These are phyloP conservation scores for Glomus cerebriforme DNA, from an alignment of 192 early-diverging fungal genomes.

Conservation along the genomic window DNA sequence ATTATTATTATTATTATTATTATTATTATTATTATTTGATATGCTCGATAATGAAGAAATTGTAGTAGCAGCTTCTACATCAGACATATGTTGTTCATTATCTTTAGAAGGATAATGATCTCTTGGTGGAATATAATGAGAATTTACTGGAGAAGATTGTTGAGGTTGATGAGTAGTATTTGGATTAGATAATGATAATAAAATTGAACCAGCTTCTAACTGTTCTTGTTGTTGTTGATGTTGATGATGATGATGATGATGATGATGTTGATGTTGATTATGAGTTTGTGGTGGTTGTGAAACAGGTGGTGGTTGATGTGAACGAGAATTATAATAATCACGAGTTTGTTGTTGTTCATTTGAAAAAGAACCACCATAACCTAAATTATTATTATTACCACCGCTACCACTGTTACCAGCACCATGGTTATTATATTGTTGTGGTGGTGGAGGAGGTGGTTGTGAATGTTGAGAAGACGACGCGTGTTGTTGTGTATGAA, in stretches of 20 bases:
- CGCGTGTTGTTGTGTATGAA: background rate
- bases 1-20: background rate
- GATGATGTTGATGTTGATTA: too few species aligned
- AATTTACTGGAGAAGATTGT: background rate
- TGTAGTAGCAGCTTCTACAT: background rate
- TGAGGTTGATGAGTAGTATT: background rate
- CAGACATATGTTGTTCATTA: conserved; percentile 5
- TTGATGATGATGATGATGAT: background rate
- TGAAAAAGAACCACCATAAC: background rate
- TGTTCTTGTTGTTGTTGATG: background rate
- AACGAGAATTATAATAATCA: background rate
- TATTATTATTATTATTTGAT: background rate
- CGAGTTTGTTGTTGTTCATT: background rate
- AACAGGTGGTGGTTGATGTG: too few species aligned
- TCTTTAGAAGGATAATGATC: conserved; percentile 6
- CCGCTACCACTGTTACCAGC: background rate
- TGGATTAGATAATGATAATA: background rate
- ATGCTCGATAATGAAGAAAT: conserved; percentile 7
- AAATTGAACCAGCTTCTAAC: background rate
- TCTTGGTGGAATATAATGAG: background rate
- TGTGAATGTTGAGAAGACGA: background rate
- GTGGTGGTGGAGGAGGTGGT: background rate
- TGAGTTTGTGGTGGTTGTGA: too few species aligned
- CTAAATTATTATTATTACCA: background rate
- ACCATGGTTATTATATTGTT: background rate